Conservation (phyloP, 2,329 filamentous ascomycete genomes). For the Monilinia vaccinii-corymbosi region DNA sequence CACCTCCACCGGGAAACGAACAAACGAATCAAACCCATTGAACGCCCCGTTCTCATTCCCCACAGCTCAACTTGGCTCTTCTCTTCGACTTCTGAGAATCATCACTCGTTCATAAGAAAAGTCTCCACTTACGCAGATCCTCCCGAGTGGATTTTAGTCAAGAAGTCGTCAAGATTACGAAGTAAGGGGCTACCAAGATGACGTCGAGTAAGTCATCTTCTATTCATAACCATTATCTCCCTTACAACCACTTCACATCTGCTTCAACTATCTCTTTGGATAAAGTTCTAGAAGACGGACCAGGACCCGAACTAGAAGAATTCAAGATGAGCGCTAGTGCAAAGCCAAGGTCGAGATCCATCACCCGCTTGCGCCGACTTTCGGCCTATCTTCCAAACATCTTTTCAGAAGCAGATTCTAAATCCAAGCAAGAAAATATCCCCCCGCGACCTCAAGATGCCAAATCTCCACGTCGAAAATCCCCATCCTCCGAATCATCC, state of each 20-base stretch:
- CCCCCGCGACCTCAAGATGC: not conserved
- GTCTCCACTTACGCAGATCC: slow-evolving; percentile 5
- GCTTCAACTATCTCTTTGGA: not conserved
- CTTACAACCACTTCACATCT: not conserved
- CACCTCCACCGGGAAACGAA: too few species aligned
- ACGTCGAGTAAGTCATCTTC: slow-evolving; percentile 9
- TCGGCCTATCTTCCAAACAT: slow-evolving; percentile 7
- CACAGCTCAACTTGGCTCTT: too few species aligned
- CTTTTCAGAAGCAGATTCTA: slow-evolving; percentile 8
- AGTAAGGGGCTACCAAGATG: not conserved
- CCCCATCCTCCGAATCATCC: not conserved
- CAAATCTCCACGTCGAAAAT: not conserved
- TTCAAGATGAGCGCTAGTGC: slow-evolving; percentile 11
- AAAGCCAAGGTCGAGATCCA: slow-evolving; percentile 5
- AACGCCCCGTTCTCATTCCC: too few species aligned
- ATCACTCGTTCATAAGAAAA: not conserved
- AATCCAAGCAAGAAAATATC: slow-evolving; percentile 2
- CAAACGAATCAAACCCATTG: too few species aligned
- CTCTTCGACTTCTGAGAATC: too few species aligned
- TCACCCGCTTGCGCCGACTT: slow-evolving; percentile 9
- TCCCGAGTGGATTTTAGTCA: slow-evolving; percentile 6
- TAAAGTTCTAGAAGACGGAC: not conserved
- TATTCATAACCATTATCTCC: not conserved
- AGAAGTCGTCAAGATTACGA: not conserved
- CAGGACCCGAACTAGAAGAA: not conserved